Percentiles rank a stretch among this genome's conserved stretches.
phyloP scores from a whole-genome alignment of 2,329 filamentous ascomycete species.

The Exophiala phaeomuriformis region DNA sequence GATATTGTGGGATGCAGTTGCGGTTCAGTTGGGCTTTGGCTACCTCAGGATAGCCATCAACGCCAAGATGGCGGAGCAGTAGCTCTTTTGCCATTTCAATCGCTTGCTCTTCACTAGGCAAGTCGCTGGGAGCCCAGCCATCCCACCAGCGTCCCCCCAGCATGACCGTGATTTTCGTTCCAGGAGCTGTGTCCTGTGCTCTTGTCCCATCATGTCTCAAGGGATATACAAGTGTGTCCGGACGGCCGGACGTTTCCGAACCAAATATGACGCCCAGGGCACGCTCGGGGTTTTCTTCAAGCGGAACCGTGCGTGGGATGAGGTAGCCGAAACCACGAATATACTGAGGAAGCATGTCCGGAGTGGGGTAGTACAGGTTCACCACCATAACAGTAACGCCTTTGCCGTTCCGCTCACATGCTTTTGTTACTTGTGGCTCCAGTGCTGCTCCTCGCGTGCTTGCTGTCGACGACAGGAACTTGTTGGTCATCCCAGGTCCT shows the following conservation, averaged over 20 bases:
- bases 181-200: slow-evolving; percentile 51
- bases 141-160: slow-evolving; percentile 91
- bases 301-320: slow-evolving; percentile 65
- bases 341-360: slow-evolving; percentile 50
- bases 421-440: slow-evolving; percentile 22
- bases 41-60: slow-evolving; percentile 56
- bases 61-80: slow-evolving; percentile 65
- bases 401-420: slow-evolving; percentile 29
- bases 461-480: slow-evolving; percentile 15
- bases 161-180: slow-evolving; percentile 90
- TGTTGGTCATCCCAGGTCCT: slow-evolving; percentile 16
- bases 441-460: not conserved
- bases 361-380: slow-evolving; percentile 72
- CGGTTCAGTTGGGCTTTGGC: slow-evolving; percentile 54
- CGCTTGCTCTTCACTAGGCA: slow-evolving; percentile 60
- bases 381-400: slow-evolving; percentile 83
- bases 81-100: slow-evolving; percentile 62
- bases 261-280: slow-evolving; percentile 92
- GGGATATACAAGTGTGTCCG: not conserved
- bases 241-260: slow-evolving; percentile 51
- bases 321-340: slow-evolving; percentile 81
- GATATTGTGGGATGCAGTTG: slow-evolving; percentile 86
- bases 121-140: slow-evolving; percentile 45
- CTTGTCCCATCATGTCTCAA: not conserved
- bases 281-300: slow-evolving; percentile 68